Percentiles rank a stretch among this genome's conserved stretches.
Evolutionary conservation across 148 eudicot species (phyloP).

Genomic region (Spergularia bocconei): DNA sequence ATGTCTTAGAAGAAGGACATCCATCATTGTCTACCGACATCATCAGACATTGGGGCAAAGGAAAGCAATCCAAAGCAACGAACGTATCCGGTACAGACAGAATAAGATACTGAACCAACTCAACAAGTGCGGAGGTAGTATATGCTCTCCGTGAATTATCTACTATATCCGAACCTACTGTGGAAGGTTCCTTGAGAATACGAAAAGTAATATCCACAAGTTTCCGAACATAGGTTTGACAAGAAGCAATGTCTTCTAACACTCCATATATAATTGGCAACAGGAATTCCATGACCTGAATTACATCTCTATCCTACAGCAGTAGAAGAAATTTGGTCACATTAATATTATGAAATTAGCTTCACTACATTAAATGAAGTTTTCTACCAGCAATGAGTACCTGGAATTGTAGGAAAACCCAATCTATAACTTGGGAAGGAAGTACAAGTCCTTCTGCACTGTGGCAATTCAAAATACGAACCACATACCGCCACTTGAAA

Average conservation of each 20-base stretch:
- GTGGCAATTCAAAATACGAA: conserved; percentile 90
- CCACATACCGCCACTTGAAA: conserved; percentile 96
- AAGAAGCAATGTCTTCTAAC: conserved; percentile 60
- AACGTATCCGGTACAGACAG: conserved; percentile 90
- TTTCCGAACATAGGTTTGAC: conserved; percentile 80
- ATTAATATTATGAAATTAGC: not conserved
- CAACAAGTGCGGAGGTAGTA: conserved; percentile 66
- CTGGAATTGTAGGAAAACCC: conserved; percentile 93
- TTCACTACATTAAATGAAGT: not conserved
- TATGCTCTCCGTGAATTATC: conserved; percentile 73
- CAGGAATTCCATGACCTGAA: conserved; percentile 70
- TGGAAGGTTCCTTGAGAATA: conserved; percentile 66
- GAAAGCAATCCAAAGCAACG: conserved; percentile 94
- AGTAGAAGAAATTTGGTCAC: conserved; percentile 2
- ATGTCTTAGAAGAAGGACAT: conserved; percentile 36
- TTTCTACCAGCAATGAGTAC: conserved; percentile 34
- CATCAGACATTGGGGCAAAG: conserved; percentile 60
- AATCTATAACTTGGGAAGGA: conserved; percentile 80
- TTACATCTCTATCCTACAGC: conserved; percentile 72
- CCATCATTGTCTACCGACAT: conserved; percentile 45
- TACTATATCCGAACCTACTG: conserved; percentile 73
- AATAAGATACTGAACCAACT: conserved; percentile 87
- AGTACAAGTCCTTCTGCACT: conserved; percentile 72
- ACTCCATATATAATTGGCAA: conserved; percentile 78
- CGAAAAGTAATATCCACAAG: conserved; percentile 68